Conservation (phyloP, 2,329 filamentous ascomycete species). For the Pseudogymnoascus sp. region DNA sequence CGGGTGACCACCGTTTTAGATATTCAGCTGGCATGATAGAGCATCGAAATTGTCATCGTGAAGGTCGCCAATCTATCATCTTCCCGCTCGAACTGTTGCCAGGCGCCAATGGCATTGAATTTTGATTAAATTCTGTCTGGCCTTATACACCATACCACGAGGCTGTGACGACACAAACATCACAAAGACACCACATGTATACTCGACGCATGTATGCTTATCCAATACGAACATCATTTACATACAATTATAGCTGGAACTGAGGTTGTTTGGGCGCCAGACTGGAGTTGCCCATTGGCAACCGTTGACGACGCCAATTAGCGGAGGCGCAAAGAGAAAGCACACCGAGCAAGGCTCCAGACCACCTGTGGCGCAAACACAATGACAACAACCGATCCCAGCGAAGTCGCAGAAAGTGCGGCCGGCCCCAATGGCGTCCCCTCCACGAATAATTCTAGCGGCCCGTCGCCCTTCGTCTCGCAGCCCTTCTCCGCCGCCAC, state of each 20-base stretch:
- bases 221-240: not conserved
- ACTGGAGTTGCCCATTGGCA: not conserved
- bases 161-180: not conserved
- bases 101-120: not conserved
- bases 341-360: not conserved
- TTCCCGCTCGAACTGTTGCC: not conserved
- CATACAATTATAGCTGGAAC: not conserved
- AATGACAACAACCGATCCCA: not conserved
- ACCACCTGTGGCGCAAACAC: not conserved
- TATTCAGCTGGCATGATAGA: not conserved
- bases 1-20: not conserved
- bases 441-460: not conserved
- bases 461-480: not conserved
- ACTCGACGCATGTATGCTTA: not conserved
- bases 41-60: not conserved
- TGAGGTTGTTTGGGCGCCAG: not conserved
- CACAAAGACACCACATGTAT: not conserved
- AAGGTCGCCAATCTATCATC: not conserved
- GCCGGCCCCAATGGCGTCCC: not conserved
- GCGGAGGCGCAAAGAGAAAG: not conserved
- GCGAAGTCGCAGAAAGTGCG: not conserved
- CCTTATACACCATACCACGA: not conserved
- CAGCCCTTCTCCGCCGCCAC: conserved; percentile 27
- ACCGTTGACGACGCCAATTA: not conserved
- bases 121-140: not conserved